Evolutionary conservation across 202 grass and related monocot species (phyloP).

Genomic region (Carex arenaria): DNA sequence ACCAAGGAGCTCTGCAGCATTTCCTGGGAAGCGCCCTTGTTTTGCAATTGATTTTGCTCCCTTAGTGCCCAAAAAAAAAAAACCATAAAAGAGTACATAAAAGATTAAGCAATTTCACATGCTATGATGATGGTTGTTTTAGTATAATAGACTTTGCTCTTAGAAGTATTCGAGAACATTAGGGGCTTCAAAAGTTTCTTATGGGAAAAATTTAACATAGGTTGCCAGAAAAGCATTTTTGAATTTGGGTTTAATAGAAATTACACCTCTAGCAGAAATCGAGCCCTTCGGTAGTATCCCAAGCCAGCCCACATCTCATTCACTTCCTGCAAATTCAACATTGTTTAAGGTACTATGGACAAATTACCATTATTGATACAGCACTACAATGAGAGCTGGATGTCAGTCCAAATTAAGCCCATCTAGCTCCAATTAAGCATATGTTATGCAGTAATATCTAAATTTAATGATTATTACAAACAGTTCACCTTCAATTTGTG

Average conservation of each 20-base stretch:
- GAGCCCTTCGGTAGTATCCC: constrained; percentile 91
- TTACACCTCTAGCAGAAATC: constrained; percentile 81
- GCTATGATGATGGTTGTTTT: neutral
- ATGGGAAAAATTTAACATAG: constrained; percentile 31
- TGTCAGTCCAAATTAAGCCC: neutral
- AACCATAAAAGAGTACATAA: neutral
- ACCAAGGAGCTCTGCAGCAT: constrained; percentile 46
- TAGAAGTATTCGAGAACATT: neutral
- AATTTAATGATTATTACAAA: neutral
- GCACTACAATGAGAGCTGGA: neutral
- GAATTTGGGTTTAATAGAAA: neutral
- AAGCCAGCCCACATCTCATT: constrained; percentile 98
- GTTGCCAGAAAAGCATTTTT: neutral
- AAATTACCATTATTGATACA: neutral
- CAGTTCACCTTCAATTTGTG: neutral
- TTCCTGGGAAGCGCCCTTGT: constrained; percentile 56
- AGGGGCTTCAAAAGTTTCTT: neutral
- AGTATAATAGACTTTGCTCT: neutral
- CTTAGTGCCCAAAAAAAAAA: neutral
- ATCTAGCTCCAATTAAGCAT: neutral
- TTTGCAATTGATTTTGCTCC: constrained; percentile 71
- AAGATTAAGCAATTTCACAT: neutral
- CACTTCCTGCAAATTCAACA: constrained; percentile 58
- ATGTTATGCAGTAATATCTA: neutral
- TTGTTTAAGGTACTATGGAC: neutral